Conservation (phyloP, 257 asterid genomes). For the Solanum piurae region DNA sequence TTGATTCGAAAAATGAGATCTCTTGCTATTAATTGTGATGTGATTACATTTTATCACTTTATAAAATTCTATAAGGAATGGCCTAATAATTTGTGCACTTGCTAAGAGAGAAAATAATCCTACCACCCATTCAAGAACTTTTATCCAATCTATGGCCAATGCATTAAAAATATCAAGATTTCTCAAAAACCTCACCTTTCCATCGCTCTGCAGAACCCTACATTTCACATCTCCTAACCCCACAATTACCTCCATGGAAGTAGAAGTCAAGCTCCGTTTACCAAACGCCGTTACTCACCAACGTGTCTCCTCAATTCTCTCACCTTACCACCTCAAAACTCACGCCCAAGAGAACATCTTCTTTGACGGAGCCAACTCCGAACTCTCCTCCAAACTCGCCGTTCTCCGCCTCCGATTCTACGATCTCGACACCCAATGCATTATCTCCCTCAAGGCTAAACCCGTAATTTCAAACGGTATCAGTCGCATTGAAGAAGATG, state of each 20-base stretch:
- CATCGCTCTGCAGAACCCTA: neutral
- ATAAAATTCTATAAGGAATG: neutral
- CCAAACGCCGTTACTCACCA: slow-evolving; percentile 54
- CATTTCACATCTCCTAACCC: neutral
- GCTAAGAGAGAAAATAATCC: neutral
- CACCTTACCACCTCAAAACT: slow-evolving; percentile 54
- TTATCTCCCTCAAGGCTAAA: slow-evolving; percentile 66
- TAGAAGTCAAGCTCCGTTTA: slow-evolving; percentile 81
- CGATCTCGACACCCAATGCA: slow-evolving; percentile 62
- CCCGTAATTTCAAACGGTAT: slow-evolving; percentile 54
- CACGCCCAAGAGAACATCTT: slow-evolving; percentile 68
- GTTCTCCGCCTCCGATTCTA: slow-evolving; percentile 95
- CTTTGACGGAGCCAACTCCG: slow-evolving; percentile 63
- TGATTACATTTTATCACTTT: neutral
- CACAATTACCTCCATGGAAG: slow-evolving; percentile 44
- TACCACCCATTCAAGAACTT: neutral
- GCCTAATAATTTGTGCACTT: neutral
- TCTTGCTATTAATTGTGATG: neutral
- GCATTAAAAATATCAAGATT: neutral
- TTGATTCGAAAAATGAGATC: neutral
- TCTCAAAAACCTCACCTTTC: neutral
- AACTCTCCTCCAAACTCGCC: slow-evolving; percentile 67
- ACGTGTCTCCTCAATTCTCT: slow-evolving; percentile 50
- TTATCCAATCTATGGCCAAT: neutral
- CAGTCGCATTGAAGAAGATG: slow-evolving; percentile 74